Conservation (phyloP, 352 stramenopile species). For the Pythium coloratum region DNA sequence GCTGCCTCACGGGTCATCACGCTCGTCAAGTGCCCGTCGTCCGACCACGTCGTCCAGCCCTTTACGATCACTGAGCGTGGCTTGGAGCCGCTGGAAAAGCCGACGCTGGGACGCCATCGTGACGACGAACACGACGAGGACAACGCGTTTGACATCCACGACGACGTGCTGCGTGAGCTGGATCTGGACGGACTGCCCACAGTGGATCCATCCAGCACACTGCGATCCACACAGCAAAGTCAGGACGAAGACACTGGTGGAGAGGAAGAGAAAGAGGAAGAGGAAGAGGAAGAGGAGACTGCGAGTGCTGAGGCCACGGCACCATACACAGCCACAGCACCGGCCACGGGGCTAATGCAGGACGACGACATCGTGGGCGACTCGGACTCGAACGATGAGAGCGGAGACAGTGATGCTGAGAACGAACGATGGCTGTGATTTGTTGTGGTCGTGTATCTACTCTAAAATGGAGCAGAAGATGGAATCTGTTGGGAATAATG, state of each 20-base stretch:
- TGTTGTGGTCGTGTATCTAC: neutral
- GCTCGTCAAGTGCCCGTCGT: slow-evolving; percentile 62
- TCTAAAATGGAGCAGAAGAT: neutral
- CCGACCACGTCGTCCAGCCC: slow-evolving; percentile 58
- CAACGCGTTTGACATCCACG: slow-evolving; percentile 44
- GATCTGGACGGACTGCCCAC: slow-evolving; percentile 34
- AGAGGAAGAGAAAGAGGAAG: neutral
- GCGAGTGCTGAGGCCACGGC: neutral
- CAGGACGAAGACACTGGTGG: slow-evolving; percentile 3
- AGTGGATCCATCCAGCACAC: slow-evolving; percentile 43
- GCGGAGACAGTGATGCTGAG: slow-evolving; percentile 4
- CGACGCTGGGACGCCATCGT: slow-evolving; percentile 15
- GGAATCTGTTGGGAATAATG: slow-evolving; percentile 1
- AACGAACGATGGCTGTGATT: neutral
- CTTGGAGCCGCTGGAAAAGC: slow-evolving; percentile 36
- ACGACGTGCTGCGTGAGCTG: slow-evolving; percentile 56
- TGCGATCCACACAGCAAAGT: slow-evolving; percentile 67
- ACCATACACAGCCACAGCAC: neutral
- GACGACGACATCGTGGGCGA: slow-evolving; percentile 31
- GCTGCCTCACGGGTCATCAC: slow-evolving; percentile 46
- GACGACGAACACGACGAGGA: slow-evolving; percentile 26
- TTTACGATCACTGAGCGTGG: slow-evolving; percentile 47
- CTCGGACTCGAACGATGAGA: slow-evolving; percentile 32
- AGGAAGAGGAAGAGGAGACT: neutral
- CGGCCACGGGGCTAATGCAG: neutral